Conservation (phyloP, 148 eudicot genomes). For the Persicaria maculosa region DNA sequence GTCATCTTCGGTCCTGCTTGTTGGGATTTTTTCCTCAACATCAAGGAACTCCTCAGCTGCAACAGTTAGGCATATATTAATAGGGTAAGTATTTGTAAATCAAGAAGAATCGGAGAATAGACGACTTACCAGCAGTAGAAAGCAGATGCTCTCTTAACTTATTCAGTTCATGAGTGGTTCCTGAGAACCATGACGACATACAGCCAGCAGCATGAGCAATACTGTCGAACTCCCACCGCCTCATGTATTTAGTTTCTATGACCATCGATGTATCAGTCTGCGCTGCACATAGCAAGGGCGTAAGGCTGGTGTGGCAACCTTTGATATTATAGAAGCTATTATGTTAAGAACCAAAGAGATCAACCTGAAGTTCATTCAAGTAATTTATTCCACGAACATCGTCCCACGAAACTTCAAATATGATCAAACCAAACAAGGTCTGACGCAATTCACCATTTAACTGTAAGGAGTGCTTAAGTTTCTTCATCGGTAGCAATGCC, state of each 20-base stretch:
- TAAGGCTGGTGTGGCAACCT: background rate
- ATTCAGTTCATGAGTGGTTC: slow-evolving; percentile 44
- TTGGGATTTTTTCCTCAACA: slow-evolving; percentile 38
- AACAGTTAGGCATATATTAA: slow-evolving; percentile 5
- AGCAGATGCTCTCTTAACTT: slow-evolving; percentile 40
- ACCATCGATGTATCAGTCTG: slow-evolving; percentile 88
- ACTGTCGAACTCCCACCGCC: slow-evolving; percentile 91
- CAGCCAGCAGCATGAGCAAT: slow-evolving; percentile 55
- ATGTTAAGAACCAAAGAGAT: background rate
- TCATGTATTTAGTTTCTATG: slow-evolving; percentile 74
- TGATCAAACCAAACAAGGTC: slow-evolving; percentile 84
- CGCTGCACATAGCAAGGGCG: slow-evolving; percentile 9
- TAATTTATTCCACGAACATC: slow-evolving; percentile 91
- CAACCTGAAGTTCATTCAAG: slow-evolving; percentile 93
- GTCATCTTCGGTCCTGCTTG: slow-evolving; percentile 11
- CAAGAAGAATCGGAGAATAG: background rate
- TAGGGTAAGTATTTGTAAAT: background rate
- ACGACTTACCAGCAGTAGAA: slow-evolving; percentile 30
- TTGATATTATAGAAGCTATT: background rate
- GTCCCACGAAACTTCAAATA: slow-evolving; percentile 78
- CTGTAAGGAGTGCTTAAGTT: slow-evolving; percentile 58
- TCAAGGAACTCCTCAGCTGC: slow-evolving; percentile 46
- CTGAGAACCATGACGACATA: slow-evolving; percentile 76
- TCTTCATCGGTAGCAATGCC: slow-evolving; percentile 68
- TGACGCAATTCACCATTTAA: slow-evolving; percentile 62